Percentiles rank a stretch among this genome's conserved stretches.
These are phyloP conservation scores for Aureobasidium sp. DNA, from an alignment of 2,329 filamentous ascomycete genomes.

Conservation along the genomic window DNA sequence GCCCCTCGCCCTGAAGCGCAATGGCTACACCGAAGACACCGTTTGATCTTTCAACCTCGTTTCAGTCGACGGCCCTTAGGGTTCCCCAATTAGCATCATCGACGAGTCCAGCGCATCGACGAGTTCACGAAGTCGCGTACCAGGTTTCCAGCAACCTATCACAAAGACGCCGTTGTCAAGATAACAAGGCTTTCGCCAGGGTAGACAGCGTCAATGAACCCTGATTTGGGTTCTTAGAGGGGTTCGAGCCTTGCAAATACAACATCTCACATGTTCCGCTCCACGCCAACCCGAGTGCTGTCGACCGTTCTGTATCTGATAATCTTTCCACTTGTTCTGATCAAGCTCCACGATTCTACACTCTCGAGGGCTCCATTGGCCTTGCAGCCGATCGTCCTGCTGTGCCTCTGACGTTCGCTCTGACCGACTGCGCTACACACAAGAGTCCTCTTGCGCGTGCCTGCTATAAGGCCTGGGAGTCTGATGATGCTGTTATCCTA, in stretches of 20 bases:
- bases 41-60: conserved; percentile 34
- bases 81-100: conserved; percentile 19
- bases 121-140: conserved; percentile 22
- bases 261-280: conserved; percentile 23
- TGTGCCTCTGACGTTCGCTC: conserved; percentile 10
- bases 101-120: no score
- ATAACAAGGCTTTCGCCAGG: conserved; percentile 14
- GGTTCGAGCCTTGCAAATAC: conserved; percentile 19
- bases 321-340: neutral
- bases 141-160: conserved; percentile 20
- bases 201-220: conserved; percentile 22
- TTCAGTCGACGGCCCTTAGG: conserved; percentile 28
- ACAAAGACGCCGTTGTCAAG: conserved; percentile 21
- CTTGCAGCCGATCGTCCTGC: conserved; percentile 1
- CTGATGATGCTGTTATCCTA: conserved; percentile 7
- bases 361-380: conserved; percentile 14
- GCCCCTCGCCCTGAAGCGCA: conserved; percentile 29
- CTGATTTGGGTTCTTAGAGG: conserved; percentile 24
- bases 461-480: conserved; percentile 13
- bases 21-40: conserved; percentile 34
- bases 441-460: conserved; percentile 2
- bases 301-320: neutral
- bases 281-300: conserved; percentile 21
- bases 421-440: neutral
- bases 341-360: neutral